A percentile compares a stretch with the other conserved stretches of the same genome.
These are phyloP conservation scores for Iodosphaeria phyllophila DNA, from an alignment of 2,329 filamentous ascomycete species.

Conservation along the genomic window DNA sequence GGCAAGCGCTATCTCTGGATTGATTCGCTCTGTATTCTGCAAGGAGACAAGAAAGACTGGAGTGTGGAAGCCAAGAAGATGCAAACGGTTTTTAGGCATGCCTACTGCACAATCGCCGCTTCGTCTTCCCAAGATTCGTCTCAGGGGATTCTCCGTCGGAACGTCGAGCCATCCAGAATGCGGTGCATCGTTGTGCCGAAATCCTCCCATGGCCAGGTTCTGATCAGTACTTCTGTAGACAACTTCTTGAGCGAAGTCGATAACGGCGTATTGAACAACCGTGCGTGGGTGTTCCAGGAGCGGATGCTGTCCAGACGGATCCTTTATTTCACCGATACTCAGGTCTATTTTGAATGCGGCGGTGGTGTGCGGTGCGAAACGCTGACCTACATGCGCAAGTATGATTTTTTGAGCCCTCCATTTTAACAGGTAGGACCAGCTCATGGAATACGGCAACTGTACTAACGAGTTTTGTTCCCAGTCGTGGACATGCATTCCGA, in stretches of 20 bases:
- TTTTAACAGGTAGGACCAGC: too few relatives aligned
- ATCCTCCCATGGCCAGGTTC: too few relatives aligned
- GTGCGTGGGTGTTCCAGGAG: slow-evolving; percentile 22
- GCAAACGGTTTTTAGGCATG: slow-evolving; percentile 1
- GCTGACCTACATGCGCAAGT: slow-evolving; percentile 15
- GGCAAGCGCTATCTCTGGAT: slow-evolving; percentile 5
- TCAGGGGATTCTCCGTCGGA: too few relatives aligned
- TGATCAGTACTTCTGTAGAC: too few relatives aligned
- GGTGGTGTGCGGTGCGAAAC: slow-evolving; percentile 16
- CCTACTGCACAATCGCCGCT: background rate
- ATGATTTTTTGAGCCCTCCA: too few relatives aligned
- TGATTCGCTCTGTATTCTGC: slow-evolving; percentile 6
- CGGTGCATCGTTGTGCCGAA: too few relatives aligned
- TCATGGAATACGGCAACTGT: too few relatives aligned
- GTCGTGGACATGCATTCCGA: too few relatives aligned
- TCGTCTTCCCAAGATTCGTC: too few relatives aligned
- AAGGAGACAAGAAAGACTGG: slow-evolving; percentile 4
- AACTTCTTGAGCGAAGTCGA: slow-evolving; percentile 9
- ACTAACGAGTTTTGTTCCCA: too few relatives aligned
- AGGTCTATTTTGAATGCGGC: slow-evolving; percentile 21
- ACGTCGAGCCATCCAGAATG: too few relatives aligned
- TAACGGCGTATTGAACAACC: slow-evolving; percentile 9
- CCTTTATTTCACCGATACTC: slow-evolving; percentile 16
- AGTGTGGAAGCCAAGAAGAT: slow-evolving; percentile 2
- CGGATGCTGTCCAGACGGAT: slow-evolving; percentile 16